Percentiles rank a stretch among this genome's conserved stretches.
Evolutionary conservation across 2,329 filamentous ascomycete species (phyloP).

Genomic region (Aspergillus ochraceus): DNA sequence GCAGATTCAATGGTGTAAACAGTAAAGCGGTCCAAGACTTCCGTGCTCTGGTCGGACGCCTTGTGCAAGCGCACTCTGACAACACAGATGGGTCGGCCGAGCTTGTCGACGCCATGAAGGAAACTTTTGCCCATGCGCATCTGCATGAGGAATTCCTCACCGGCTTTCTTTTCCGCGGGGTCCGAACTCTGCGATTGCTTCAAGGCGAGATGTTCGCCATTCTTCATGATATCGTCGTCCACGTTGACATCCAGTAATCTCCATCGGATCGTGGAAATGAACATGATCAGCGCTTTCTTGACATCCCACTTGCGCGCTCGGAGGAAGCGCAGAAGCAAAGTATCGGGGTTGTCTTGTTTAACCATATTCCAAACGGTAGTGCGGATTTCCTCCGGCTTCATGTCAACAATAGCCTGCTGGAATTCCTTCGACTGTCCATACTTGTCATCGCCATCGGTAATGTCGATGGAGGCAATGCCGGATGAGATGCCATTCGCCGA

Average conservation of each 20-base stretch:
- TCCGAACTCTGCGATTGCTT: constrained; percentile 61
- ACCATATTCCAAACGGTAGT: constrained; percentile 88
- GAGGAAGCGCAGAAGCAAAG: constrained; percentile 76
- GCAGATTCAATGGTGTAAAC: constrained; percentile 93
- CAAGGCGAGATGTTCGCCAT: constrained; percentile 70
- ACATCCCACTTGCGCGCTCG: constrained; percentile 95
- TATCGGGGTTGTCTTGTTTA: constrained; percentile 93
- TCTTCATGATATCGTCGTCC: constrained; percentile 80
- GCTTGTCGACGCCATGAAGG: constrained; percentile 81
- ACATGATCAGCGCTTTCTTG: constrained; percentile 88
- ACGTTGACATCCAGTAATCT: constrained; percentile 78
- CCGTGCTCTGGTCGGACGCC: constrained; percentile 77
- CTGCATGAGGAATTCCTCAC: constrained; percentile 77
- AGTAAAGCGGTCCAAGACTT: constrained; percentile 82
- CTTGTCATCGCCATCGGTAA: constrained; percentile 74
- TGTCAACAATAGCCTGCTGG: constrained; percentile 73
- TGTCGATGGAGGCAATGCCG: constrained; percentile 36
- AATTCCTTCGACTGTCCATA: constrained; percentile 88
- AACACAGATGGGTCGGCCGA: constrained; percentile 81
- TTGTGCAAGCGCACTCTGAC: constrained; percentile 81
- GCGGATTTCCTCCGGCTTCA: constrained; percentile 75
- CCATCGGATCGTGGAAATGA: constrained; percentile 94
- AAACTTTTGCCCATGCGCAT: constrained; percentile 90
- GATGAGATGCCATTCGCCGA: constrained; percentile 41
- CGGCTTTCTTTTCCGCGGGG: constrained; percentile 63